phyloP scores from a whole-genome alignment of 306 rosid genomes.

The Bauhinia variegata region DNA sequence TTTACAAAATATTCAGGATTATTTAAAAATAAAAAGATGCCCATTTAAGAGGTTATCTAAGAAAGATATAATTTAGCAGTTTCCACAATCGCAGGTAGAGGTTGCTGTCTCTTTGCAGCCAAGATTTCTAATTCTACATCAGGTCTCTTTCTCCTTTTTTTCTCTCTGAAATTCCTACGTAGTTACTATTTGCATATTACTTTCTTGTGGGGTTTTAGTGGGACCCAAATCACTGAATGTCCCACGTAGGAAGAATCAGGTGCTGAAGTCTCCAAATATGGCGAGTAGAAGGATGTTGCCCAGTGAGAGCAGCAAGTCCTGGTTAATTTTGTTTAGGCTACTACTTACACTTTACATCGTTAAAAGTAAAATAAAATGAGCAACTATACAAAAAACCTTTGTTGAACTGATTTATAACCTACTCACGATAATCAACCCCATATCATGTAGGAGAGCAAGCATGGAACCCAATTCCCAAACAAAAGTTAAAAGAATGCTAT shows the following conservation, averaged over 20 bases:
- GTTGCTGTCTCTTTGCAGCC: constrained; percentile 68
- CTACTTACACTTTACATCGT: too few species aligned
- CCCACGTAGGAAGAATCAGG: constrained; percentile 82
- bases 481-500: too few species aligned
- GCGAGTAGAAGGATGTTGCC: too few species aligned
- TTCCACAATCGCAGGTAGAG: constrained; percentile 61
- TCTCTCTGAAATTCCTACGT: too few species aligned
- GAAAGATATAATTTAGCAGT: constrained; percentile 45
- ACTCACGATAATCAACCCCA: not conserved
- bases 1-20: too few species aligned
- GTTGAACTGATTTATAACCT: constrained; percentile 30
- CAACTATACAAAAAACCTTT: constrained; percentile 31
- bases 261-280: constrained; percentile 72
- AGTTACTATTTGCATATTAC: too few species aligned
- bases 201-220: constrained; percentile 42
- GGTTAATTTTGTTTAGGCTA: too few species aligned
- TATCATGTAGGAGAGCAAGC: not conserved
- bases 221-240: too few species aligned
- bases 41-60: constrained; percentile 52
- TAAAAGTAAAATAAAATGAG: not conserved
- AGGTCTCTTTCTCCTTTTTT: too few species aligned
- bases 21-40: constrained; percentile 36
- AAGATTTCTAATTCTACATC: constrained; percentile 68
- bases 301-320: too few species aligned
- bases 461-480: not conserved